Percentiles rank a stretch among this genome's conserved stretches.
phyloP scores from a whole-genome alignment of 1,284 basidiomycete genomes.

The Farysia itapuensis region DNA sequence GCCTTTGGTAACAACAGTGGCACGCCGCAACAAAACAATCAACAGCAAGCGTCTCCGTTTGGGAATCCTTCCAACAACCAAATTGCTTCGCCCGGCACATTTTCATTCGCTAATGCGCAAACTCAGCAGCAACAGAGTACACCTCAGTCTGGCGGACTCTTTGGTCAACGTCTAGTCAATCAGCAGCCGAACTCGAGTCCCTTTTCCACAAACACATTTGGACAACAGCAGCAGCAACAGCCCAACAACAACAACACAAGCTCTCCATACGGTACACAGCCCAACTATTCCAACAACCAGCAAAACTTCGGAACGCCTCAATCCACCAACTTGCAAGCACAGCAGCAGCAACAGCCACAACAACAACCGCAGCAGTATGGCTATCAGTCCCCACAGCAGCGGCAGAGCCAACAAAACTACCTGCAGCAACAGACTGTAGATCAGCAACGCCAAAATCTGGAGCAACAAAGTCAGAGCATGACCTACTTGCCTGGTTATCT shows the following conservation, averaged over 20 bases:
- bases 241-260: background rate
- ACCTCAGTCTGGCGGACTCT: slow-evolving; percentile 1
- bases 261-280: background rate
- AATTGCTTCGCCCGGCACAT: slow-evolving; percentile 15
- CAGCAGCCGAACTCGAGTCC: background rate
- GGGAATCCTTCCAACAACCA: slow-evolving; percentile 26
- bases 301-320: background rate
- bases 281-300: background rate
- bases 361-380: slow-evolving; percentile 3
- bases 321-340: too few relatives aligned
- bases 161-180: background rate
- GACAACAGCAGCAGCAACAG: slow-evolving; percentile 2
- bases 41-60: slow-evolving; percentile 16
- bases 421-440: slow-evolving; percentile 27
- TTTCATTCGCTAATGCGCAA: slow-evolving; percentile 19
- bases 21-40: slow-evolving; percentile 21
- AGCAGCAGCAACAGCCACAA: slow-evolving; percentile 2
- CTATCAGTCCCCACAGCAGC: slow-evolving; percentile 18
- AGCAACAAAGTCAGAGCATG: slow-evolving; percentile 36
- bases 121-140: slow-evolving; percentile 1
- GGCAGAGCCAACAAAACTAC: slow-evolving; percentile 1
- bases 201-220: background rate
- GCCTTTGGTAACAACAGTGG: slow-evolving; percentile 18
- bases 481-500: slow-evolving; percentile 41
- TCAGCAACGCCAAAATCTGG: slow-evolving; percentile 22